These are phyloP conservation scores for Coccomyxa sp. DNA, from an alignment of 139 green algal species.

Conservation along the genomic window DNA sequence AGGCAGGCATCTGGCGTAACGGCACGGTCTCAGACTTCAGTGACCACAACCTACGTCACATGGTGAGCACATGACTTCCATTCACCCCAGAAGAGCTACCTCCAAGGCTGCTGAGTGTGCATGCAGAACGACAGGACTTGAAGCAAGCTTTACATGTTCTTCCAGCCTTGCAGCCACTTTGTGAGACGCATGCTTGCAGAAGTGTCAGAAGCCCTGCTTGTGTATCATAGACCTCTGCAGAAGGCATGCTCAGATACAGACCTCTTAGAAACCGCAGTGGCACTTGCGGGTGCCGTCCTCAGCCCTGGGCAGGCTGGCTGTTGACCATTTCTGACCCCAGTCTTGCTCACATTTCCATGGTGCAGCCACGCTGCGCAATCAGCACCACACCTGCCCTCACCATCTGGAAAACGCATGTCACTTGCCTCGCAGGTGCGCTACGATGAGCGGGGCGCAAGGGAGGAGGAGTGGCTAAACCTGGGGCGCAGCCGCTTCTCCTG, in stretches of 20 bases:
- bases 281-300: too few species aligned
- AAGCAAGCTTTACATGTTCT: neutral
- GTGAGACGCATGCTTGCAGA: too few species aligned
- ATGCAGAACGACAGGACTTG: neutral
- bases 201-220: too few species aligned
- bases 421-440: slow-evolving; percentile 34
- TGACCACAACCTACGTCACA: neutral
- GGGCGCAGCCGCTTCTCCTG: slow-evolving; percentile 46
- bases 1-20: slow-evolving; percentile 31
- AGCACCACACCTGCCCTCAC: neutral
- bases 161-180: neutral
- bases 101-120: neutral
- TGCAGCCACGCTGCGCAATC: neutral
- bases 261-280: too few species aligned
- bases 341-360: neutral
- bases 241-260: too few species aligned
- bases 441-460: slow-evolving; percentile 7
- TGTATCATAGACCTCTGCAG: too few species aligned
- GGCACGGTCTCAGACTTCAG: slow-evolving; percentile 18
- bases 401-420: neutral
- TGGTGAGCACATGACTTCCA: neutral
- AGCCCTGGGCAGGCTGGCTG: too few species aligned
- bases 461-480: slow-evolving; percentile 48
- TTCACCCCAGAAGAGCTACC: neutral
- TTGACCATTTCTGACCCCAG: neutral